Base-by-base conservation (phyloP, 768 basidiomycete species). In the Mycena leptocephala region DNA sequence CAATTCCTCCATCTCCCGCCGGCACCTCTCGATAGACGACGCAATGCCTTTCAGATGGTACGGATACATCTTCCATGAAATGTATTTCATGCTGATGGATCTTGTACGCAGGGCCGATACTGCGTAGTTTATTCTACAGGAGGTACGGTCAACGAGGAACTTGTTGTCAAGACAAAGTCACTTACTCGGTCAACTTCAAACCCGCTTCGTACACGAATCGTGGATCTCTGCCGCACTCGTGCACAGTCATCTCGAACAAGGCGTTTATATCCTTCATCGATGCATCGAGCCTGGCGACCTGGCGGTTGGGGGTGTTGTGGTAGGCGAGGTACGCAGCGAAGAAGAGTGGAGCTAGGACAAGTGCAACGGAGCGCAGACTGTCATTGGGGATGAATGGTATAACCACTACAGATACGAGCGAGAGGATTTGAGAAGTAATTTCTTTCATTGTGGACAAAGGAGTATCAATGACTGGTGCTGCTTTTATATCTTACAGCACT, bases 141-240 rank as follows among this genome's bases (percentile, higher is more conserved):
- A 14, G 8, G 2, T 26, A 9, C 20, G 20, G 33, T 70, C 43
- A 68, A 37, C 18, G 26, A 18, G 6, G 28, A 59, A 6, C 4
- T 26, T 5, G 13, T 18, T 22, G 18, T 1, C 2, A 39, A 28
- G 22, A 37, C 37, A 11, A 22, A 5, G 43, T 22, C 24, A 51
- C 58, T 16, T 33, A 74, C 72, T 59, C 35, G 13, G 35, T 20
- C 43, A 74, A 28, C 58, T 53, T 74, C 46, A 67, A 39, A 0
- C 39, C 58, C 0, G 55, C 58, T 53, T 74, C 64, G n/a, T 35
- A 37, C 3, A 74, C 18, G 65, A 74, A 74, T 2, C 65, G 35
- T 9, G 72, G 72, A 22, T 74, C 58, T 48, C 58, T 51, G 33
- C 33, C 7, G 56, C 65, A 74, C 61, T 74, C 65, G 11, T 51